Evolutionary conservation across 129 eudicot species (phyloP), one percentile per base, ranked within the genome.

Genomic region (Heracleum sosnowskyi): DNA sequence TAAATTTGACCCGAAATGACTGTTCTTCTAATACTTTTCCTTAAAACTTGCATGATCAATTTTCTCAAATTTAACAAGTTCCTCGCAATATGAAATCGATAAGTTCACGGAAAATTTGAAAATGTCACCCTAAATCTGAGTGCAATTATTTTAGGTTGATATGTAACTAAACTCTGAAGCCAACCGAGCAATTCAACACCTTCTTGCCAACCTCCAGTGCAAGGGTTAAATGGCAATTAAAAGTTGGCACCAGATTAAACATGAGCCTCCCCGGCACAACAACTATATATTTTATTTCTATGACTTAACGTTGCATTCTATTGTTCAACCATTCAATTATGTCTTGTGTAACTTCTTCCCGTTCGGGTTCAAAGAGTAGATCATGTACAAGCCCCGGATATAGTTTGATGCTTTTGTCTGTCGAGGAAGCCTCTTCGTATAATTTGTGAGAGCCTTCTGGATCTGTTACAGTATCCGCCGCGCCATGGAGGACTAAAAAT

Each of bases 281-380:
- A 41, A 39, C 49, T 18, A 10, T 2, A n/a, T 5, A 24, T 44
- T 69, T 71, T 24, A 40, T 72, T 18, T 45, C 0, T 3, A 11
- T 8, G 3, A 13, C 57, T 69, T 46, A 71, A 17, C 57, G 64
- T 33, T 73, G 36, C 84, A 82, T 82, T 74, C 96, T 92, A 53
- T 76, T 33, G 44, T 86, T 85, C 80, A 94, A 81, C 98, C 98
- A 94, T 4, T 86, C 80, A 36, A 91, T 86, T 18, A 94, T 94
- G 35, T 75, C 89, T 70, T 81, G 57, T 36, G 75, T 73, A 10
- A 94, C 78, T 53, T 87, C 88, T 78, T 90, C 79, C 69, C 86
- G 83, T 77, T 93, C 98, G 1, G 91, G 96, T 86, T 94, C 98
- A 76, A 91, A 94, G n/a, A 94, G 88, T 17, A 94, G 84, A 66